Base-by-base conservation (phyloP, 495 filamentous ascomycete species). In the Apodospora peruviana region DNA sequence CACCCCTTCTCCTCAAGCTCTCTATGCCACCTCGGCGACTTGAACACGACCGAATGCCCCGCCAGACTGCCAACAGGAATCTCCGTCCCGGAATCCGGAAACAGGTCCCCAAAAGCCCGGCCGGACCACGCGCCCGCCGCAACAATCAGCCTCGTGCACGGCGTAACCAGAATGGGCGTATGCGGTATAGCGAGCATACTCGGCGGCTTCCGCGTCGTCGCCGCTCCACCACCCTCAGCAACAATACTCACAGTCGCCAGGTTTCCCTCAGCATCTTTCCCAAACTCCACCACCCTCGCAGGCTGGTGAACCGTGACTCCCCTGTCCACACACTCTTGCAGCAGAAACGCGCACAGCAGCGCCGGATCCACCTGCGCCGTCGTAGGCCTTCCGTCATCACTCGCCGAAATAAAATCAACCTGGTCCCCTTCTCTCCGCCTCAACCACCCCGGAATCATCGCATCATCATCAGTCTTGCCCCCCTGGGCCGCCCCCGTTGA, bases 81-180 rank as follows among this genome's bases (percentile, higher is more conserved):
- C 22, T 64, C 59, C 14, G 71, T 44, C 12, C 56, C 55, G 0
- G 81, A 73, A 2, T 64, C 52, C 0, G 80, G 82, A 58, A 93
- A 91, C 16, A 93, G 72, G 2, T 66, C 70, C 12, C 59, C 45
- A 57, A 88, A 84, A 10, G 86, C 82, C 12, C 62, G 52, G 0
- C 75, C 70, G 1, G 84, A 83, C 88, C 88, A 93, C 0, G 80
- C 74, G 14, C 88, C 86, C 0, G 84, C 79, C 2, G 85, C 65
- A 50, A 93, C 70, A 14, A 90, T 60, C 18, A 93, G 35, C 43
- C 67, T 74, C 41, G 62, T 75, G 67, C 75, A 85, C 48, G 62
- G 75, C 53, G 27, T 32, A 14, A 32, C 14, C 7, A 14, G 7
- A 7, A 7, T 14, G 7, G 7, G 7, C 7, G 7, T 32, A 32